Percentiles rank a stretch among this genome's conserved stretches.
phyloP scores from a whole-genome alignment of 2,329 filamentous ascomycete genomes.

The Colletotrichum tanaceti region DNA sequence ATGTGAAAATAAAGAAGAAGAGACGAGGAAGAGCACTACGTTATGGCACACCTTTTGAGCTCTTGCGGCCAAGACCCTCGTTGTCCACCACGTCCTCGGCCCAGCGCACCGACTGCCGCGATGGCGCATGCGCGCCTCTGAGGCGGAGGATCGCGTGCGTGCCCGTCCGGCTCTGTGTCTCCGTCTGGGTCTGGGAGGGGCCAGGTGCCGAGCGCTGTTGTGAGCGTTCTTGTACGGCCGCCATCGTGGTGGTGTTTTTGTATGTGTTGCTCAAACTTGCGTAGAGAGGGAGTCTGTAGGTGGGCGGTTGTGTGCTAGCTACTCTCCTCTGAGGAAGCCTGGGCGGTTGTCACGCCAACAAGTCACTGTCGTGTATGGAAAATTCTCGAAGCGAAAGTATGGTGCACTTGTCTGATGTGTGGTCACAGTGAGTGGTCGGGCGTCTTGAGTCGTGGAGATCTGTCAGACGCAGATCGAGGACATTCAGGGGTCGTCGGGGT shows the following conservation, averaged over 20 bases:
- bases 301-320: constrained; percentile 2
- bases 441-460: constrained; percentile 12
- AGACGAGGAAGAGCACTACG: not conserved
- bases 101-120: constrained; percentile 82
- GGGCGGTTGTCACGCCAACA: not conserved
- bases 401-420: not conserved
- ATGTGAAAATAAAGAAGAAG: not conserved
- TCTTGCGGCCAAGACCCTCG: constrained; percentile 93
- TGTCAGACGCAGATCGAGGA: constrained; percentile 28
- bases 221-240: constrained; percentile 45
- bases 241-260: constrained; percentile 47
- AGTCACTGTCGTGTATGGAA: not conserved
- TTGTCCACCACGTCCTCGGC: constrained; percentile 95
- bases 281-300: constrained; percentile 13
- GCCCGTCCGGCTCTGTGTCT: constrained; percentile 46
- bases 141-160: constrained; percentile 61
- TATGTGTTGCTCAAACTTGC: constrained; percentile 40
- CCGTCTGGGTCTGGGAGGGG: constrained; percentile 51
- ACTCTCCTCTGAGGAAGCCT: not conserved
- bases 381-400: constrained; percentile 20
- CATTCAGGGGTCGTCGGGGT: constrained; percentile 26
- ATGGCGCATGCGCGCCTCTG: constrained; percentile 59
- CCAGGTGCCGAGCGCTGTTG: constrained; percentile 47
- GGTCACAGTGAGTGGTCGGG: not conserved
- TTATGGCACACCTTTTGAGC: constrained; percentile 79